These are phyloP conservation scores for Aspergillus costaricaensis DNA, from an alignment of 2,329 filamentous ascomycete species.

Conservation along the genomic window DNA sequence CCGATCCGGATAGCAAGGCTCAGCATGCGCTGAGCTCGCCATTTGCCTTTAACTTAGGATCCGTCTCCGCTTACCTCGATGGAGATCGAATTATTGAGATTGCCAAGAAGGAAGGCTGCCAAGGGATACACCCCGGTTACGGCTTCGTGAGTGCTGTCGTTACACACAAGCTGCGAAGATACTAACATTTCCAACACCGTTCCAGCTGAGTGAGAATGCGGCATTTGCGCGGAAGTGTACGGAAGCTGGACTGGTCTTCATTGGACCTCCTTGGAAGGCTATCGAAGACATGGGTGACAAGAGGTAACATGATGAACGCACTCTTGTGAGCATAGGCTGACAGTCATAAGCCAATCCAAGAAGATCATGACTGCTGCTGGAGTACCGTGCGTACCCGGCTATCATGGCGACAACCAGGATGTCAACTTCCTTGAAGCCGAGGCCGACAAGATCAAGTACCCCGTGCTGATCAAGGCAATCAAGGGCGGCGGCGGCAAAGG, in stretches of 20 bases:
- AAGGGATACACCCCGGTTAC: constrained; percentile 94
- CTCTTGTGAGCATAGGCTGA: not conserved
- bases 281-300: constrained; percentile 88
- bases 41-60: constrained; percentile 79
- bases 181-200: constrained; percentile 1
- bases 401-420: constrained; percentile 84
- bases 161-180: not conserved
- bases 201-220: constrained; percentile 80
- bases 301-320: constrained; percentile 51
- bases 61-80: constrained; percentile 85
- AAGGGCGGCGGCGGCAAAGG: constrained; percentile 69
- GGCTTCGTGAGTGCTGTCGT: constrained; percentile 62
- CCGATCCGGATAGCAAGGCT: constrained; percentile 80
- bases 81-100: constrained; percentile 88
- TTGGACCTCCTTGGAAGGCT: constrained; percentile 80
- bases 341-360: constrained; percentile 66
- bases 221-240: constrained; percentile 85
- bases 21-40: constrained; percentile 88
- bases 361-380: constrained; percentile 96
- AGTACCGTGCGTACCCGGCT: constrained; percentile 93
- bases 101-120: constrained; percentile 81
- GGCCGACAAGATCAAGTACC: constrained; percentile 70
- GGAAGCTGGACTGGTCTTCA: constrained; percentile 88
- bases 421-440: constrained; percentile 63
- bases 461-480: constrained; percentile 66